A percentile compares a stretch with the other conserved stretches of the same genome.
These are phyloP conservation scores for Boletus rubroflammeus DNA, from an alignment of 768 basidiomycete species.

Conservation along the genomic window DNA sequence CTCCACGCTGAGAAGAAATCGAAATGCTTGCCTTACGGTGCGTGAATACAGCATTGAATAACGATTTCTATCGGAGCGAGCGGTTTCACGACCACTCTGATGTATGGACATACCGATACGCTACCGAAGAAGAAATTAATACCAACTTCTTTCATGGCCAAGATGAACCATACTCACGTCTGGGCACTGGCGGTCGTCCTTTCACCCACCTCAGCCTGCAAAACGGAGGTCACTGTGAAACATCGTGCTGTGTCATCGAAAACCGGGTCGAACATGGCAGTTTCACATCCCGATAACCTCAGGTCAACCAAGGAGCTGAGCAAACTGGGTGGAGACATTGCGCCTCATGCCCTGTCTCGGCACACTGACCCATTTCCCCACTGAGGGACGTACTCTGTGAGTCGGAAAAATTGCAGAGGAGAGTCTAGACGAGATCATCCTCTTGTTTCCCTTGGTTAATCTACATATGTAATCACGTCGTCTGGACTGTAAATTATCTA, in stretches of 20 bases:
- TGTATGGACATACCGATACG: conserved; percentile 31
- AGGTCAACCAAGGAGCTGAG: background rate
- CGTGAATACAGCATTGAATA: conserved; percentile 18
- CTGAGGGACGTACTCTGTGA: background rate
- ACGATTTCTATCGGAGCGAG: conserved; percentile 15
- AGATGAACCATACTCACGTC: conserved; percentile 9
- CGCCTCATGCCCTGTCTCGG: background rate
- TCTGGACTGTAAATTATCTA: conserved; percentile 24
- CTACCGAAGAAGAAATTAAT: conserved; percentile 29
- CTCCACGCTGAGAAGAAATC: conserved; percentile 1
- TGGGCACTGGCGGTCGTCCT: background rate
- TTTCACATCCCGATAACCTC: background rate
- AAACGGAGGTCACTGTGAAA: conserved; percentile 1
- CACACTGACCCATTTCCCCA: background rate
- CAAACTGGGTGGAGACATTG: background rate
- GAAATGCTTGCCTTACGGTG: background rate
- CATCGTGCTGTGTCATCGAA: conserved; percentile 7
- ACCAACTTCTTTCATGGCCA: conserved; percentile 25
- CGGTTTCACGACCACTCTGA: background rate
- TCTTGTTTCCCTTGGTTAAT: conserved; percentile 12
- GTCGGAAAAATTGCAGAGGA: conserved; percentile 6
- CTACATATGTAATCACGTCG: background rate
- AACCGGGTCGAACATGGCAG: conserved; percentile 1
- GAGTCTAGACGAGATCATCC: background rate
- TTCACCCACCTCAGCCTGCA: background rate